phyloP scores from a whole-genome alignment of 2,329 filamentous ascomycete genomes.

The Aspergillus felis region DNA sequence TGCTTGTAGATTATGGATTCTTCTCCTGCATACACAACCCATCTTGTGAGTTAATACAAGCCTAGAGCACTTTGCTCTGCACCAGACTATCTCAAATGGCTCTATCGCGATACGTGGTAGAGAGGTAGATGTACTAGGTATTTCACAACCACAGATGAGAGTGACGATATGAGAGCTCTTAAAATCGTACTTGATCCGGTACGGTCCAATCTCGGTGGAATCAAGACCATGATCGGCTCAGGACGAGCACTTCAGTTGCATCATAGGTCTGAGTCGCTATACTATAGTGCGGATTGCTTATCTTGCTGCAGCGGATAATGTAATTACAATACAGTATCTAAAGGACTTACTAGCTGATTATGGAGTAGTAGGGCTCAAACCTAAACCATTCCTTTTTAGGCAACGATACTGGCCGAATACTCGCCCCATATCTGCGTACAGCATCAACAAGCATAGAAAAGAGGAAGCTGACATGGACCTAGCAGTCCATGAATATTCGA shows the following conservation, averaged over 20 bases:
- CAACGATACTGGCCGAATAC: background rate
- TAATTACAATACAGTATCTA: slow-evolving; percentile 4
- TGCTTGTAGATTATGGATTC: slow-evolving; percentile 10
- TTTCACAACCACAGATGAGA: background rate
- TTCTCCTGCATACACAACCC: slow-evolving; percentile 1
- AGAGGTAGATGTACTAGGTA: background rate
- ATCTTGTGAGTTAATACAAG: background rate
- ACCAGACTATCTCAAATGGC: background rate
- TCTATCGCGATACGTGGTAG: background rate
- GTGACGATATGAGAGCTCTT: background rate
- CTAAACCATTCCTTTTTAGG: slow-evolving; percentile 13
- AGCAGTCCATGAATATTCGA: background rate
- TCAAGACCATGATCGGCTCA: background rate
- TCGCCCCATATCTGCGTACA: background rate
- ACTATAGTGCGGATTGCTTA: background rate
- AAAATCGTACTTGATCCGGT: too few species aligned
- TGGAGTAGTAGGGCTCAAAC: slow-evolving; percentile 17
- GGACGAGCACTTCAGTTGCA: background rate
- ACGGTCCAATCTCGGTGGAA: background rate
- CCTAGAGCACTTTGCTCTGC: background rate
- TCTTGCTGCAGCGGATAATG: background rate
- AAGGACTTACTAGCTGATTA: background rate
- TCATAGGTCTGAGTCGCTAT: background rate
- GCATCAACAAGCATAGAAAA: background rate
- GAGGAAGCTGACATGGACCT: background rate